Percentiles rank a stretch among this genome's conserved stretches.
Conservation (phyloP, 345 rosid genomes). For the Aquilaria malaccensis region DNA sequence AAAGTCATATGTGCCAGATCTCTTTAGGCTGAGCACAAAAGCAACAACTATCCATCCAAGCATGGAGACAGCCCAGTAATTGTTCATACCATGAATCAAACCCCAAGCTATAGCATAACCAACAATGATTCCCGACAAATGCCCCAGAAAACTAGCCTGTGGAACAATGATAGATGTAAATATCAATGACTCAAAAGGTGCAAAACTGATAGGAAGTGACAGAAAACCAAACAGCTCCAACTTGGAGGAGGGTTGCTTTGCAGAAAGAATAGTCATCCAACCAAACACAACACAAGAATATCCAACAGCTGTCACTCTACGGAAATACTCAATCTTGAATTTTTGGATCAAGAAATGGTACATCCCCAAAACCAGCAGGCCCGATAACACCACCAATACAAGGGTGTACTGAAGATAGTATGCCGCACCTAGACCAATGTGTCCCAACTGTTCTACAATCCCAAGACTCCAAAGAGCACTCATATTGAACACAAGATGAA, state of each 20-base stretch:
- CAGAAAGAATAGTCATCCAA: constrained; percentile 96
- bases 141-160: constrained; percentile 96
- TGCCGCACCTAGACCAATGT: constrained; percentile 67
- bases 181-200: constrained; percentile 89
- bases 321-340: constrained; percentile 78
- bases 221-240: constrained; percentile 82
- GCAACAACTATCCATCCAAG: constrained; percentile 71
- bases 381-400: constrained; percentile 68
- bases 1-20: constrained; percentile 80
- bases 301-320: constrained; percentile 94
- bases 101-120: constrained; percentile 98
- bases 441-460: constrained; percentile 63
- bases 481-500: constrained; percentile 97
- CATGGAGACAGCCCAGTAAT: constrained; percentile 88
- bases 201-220: constrained; percentile 95
- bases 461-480: constrained; percentile 99
- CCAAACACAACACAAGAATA: constrained; percentile 98
- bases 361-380: constrained; percentile 65
- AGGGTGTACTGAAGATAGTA: constrained; percentile 92
- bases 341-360: constrained; percentile 68
- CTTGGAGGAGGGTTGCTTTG: constrained; percentile 93
- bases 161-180: constrained; percentile 97
- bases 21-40: constrained; percentile 81
- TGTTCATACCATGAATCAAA: constrained; percentile 88
- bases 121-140: constrained; percentile 82